These are phyloP conservation scores for Mrakia gelida DNA, from an alignment of 768 basidiomycete species.

Conservation along the genomic window DNA sequence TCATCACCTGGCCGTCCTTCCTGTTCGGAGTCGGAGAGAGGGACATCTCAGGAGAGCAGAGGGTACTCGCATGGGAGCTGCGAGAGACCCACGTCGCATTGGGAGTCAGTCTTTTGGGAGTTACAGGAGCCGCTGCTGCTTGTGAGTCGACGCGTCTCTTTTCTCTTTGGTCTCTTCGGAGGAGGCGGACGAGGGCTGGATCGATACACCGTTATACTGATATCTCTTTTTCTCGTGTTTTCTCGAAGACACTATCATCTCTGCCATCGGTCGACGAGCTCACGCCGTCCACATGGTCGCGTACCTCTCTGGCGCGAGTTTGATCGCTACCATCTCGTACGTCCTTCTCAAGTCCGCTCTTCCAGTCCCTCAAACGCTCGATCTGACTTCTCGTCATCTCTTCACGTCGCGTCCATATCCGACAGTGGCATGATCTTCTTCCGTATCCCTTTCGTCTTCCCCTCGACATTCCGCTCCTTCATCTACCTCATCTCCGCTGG, in stretches of 20 bases:
- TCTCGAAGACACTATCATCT: conserved; percentile 51
- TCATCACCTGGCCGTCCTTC: conserved; percentile 72
- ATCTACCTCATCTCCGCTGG: conserved; percentile 43
- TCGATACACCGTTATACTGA: background rate
- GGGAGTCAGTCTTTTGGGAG: conserved; percentile 61
- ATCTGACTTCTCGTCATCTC: background rate
- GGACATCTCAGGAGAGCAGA: conserved; percentile 21
- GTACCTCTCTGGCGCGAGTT: conserved; percentile 61
- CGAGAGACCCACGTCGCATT: conserved; percentile 26
- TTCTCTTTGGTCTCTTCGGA: background rate
- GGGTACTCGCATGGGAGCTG: background rate
- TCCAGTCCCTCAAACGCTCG: too few relatives aligned
- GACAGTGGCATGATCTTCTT: conserved; percentile 36
- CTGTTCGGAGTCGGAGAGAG: conserved; percentile 57
- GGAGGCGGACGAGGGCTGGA: background rate
- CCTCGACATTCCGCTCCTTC: conserved; percentile 30
- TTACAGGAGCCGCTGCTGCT: conserved; percentile 62
- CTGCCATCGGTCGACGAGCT: conserved; percentile 70
- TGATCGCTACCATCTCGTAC: conserved; percentile 47
- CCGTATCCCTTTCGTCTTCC: conserved; percentile 39
- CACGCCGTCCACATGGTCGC: conserved; percentile 67
- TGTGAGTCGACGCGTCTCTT: conserved; percentile 53
- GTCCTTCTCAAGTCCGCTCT: conserved; percentile 11
- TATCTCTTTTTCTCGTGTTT: background rate
- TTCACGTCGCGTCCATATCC: background rate